A percentile compares a stretch with the other conserved stretches of the same genome.
Evolutionary conservation across 192 early-diverging fungal genomes (phyloP).

Genomic region (Helicostylum pulchrum): DNA sequence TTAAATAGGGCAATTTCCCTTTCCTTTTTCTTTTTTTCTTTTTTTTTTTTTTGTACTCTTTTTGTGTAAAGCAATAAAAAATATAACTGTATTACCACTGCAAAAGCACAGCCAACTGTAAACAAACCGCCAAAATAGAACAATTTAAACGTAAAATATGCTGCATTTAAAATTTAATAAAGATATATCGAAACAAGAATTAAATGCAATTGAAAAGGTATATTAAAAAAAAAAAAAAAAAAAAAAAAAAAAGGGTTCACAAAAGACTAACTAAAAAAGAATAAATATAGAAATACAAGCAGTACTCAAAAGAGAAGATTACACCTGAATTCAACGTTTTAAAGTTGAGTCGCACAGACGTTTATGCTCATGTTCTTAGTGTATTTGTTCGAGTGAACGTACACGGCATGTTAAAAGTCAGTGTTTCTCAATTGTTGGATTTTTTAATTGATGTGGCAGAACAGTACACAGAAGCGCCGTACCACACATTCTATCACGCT

Average conservation of each 20-base stretch:
- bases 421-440: constrained; percentile 68
- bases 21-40: neutral
- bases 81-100: neutral
- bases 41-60: neutral
- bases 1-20: neutral
- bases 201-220: constrained; percentile 3
- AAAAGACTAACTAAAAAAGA: neutral
- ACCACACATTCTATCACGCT: constrained; percentile 89
- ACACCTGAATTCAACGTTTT: constrained; percentile 58
- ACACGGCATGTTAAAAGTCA: constrained; percentile 49
- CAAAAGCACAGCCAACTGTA: no score
- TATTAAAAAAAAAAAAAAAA: no score
- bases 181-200: constrained; percentile 5
- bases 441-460: constrained; percentile 76
- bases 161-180: constrained; percentile 11
- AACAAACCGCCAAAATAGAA: no score
- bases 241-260: no score
- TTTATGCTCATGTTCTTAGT: constrained; percentile 77
- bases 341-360: constrained; percentile 59
- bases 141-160: neutral
- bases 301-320: constrained; percentile 47
- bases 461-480: constrained; percentile 75
- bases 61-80: neutral
- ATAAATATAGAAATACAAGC: constrained; percentile 34
- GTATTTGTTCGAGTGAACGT: constrained; percentile 68